Conservation (phyloP, 768 basidiomycete genomes). For the Lactarius sp. region DNA sequence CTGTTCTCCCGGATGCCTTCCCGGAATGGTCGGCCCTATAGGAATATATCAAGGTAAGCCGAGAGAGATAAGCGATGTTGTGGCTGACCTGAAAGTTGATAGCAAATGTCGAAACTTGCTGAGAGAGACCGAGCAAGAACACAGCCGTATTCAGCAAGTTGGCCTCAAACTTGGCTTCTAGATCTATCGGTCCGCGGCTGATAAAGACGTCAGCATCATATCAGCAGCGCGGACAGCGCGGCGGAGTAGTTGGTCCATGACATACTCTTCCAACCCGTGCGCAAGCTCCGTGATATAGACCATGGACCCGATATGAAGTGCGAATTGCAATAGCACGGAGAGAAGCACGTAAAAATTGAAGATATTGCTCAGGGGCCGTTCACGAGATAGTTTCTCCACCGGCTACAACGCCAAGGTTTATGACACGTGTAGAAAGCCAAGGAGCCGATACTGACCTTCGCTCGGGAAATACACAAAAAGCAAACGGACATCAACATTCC, state of each 20-base stretch:
- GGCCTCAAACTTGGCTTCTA: conserved; percentile 96
- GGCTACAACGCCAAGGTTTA: conserved; percentile 48
- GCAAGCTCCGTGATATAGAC: conserved; percentile 91
- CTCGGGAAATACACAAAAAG: conserved; percentile 96
- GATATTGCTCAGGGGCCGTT: conserved; percentile 91
- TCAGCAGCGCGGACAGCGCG: not conserved
- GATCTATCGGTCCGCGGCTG: conserved; percentile 74
- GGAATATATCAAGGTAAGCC: conserved; percentile 2
- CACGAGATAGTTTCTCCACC: conserved; percentile 91
- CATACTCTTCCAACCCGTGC: conserved; percentile 71
- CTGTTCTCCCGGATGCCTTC: conserved; percentile 96
- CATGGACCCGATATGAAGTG: conserved; percentile 84
- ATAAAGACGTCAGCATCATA: conserved; percentile 12
- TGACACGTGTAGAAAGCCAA: not conserved
- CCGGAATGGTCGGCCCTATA: conserved; percentile 90
- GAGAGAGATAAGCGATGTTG: not conserved
- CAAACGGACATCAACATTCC: conserved; percentile 98
- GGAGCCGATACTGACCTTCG: conserved; percentile 59
- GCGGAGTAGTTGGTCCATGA: conserved; percentile 21
- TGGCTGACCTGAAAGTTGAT: conserved; percentile 86
- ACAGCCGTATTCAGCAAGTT: conserved; percentile 94
- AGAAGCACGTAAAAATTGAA: conserved; percentile 95
- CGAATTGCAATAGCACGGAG: conserved; percentile 89
- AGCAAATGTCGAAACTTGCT: conserved; percentile 97
- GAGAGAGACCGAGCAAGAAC: conserved; percentile 90